Evolutionary conservation across 78 protist species (phyloP).

Genomic region (Reticulomyxa filosa): DNA sequence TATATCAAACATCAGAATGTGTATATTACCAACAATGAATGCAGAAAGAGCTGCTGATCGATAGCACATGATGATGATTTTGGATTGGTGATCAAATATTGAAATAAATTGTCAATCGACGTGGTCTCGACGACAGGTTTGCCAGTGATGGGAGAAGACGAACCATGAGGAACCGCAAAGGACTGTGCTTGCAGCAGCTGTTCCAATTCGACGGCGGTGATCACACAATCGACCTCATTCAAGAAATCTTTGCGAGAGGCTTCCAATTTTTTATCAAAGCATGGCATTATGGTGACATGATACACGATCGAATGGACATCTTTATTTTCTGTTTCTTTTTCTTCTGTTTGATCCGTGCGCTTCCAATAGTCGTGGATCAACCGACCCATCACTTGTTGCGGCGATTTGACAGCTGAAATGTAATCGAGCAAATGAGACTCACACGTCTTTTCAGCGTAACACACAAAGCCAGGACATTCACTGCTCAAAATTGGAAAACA

Average conservation of each 20-base stretch:
- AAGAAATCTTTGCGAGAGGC: slow-evolving; percentile 64
- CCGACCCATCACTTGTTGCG: slow-evolving; percentile 77
- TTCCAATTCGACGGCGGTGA: slow-evolving; percentile 39
- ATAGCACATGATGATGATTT: too few species aligned
- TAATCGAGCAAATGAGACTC: slow-evolving; percentile 44
- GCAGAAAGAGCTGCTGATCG: too few species aligned
- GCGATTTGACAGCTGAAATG: slow-evolving; percentile 52
- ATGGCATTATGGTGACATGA: slow-evolving; percentile 82
- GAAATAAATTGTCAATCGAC: neutral
- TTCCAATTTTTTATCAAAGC: slow-evolving; percentile 84
- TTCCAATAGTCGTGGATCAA: slow-evolving; percentile 39
- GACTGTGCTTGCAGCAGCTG: slow-evolving; percentile 27
- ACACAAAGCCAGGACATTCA: slow-evolving; percentile 52
- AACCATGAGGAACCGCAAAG: neutral
- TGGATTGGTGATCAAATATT: too few species aligned
- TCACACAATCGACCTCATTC: slow-evolving; percentile 8
- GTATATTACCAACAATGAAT: too few species aligned
- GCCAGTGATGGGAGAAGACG: neutral
- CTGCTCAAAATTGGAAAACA: neutral
- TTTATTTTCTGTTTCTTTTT: too few species aligned
- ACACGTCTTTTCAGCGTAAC: slow-evolving; percentile 79
- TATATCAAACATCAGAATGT: too few species aligned
- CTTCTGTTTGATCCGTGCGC: neutral
- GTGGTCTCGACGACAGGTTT: neutral
- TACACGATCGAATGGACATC: too few species aligned